A percentile compares a stretch with the other conserved stretches of the same genome.
These are phyloP conservation scores for Crithidia mellificae DNA, from an alignment of 208 protist genomes.

Conservation along the genomic window DNA sequence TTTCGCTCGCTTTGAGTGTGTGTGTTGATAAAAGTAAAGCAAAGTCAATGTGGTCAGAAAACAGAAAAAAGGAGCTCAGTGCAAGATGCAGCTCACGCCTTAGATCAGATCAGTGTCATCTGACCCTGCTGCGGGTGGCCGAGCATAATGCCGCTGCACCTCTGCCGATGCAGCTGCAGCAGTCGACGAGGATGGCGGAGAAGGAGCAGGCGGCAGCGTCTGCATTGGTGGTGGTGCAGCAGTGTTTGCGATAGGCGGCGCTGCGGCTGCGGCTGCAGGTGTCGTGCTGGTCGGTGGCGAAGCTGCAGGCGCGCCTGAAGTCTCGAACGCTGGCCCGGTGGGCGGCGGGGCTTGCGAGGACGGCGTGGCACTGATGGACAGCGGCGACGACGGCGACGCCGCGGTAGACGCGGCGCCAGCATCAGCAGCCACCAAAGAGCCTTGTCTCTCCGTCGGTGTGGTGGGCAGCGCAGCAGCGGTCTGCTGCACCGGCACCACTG, in stretches of 20 bases:
- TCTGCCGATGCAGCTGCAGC: neutral
- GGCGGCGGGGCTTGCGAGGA: neutral
- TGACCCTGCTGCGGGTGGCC: neutral
- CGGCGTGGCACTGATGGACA: neutral
- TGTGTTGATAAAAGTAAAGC: too few species aligned
- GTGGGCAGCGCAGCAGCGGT: neutral
- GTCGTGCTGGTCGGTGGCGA: neutral
- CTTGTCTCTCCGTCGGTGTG: neutral
- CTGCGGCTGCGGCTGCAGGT: neutral
- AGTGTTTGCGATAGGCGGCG: neutral
- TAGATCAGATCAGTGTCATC: slow-evolving; percentile 25
- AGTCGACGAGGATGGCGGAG: neutral
- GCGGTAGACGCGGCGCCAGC: too few species aligned
- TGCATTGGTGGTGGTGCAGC: neutral
- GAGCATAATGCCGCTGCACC: neutral
- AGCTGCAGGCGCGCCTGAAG: neutral
- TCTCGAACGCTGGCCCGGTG: neutral
- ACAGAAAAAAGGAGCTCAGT: neutral
- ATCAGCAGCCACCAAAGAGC: too few species aligned
- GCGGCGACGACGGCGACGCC: neutral
- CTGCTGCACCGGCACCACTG: slow-evolving; percentile 9
- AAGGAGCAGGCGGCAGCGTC: neutral
- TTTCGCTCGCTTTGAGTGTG: too few species aligned
- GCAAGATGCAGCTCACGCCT: too few species aligned
- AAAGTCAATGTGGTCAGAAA: neutral